Evolutionary conservation across 805 yeast genomes (phyloP).

Genomic region (Kuraishia borneana): DNA sequence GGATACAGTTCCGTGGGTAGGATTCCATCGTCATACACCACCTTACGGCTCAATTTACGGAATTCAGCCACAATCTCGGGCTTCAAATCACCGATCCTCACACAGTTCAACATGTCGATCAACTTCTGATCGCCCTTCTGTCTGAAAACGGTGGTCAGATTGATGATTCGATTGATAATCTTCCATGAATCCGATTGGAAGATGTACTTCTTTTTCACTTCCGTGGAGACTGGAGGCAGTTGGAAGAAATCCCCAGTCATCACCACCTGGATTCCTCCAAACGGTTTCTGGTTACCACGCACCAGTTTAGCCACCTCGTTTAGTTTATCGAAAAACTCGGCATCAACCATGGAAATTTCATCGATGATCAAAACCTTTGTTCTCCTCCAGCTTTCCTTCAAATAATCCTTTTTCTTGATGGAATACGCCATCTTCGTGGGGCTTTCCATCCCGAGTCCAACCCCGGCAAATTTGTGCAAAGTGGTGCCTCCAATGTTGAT

Average conservation of each 20-base stretch:
- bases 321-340: conserved; percentile 50
- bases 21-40: conserved; percentile 43
- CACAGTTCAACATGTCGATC: conserved; percentile 64
- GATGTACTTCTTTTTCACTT: conserved; percentile 35
- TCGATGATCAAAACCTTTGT: conserved; percentile 58
- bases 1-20: conserved; percentile 69
- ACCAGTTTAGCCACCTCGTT: conserved; percentile 46
- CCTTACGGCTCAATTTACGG: conserved; percentile 35
- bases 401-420: conserved; percentile 39
- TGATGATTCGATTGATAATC: conserved; percentile 44
- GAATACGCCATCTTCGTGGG: conserved; percentile 34
- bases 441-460: conserved; percentile 58
- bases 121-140: conserved; percentile 66
- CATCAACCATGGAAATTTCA: conserved; percentile 77
- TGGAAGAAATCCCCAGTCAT: conserved; percentile 79
- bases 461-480: conserved; percentile 65
- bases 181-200: conserved; percentile 60
- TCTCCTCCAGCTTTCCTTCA: conserved; percentile 40
- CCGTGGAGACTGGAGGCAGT: conserved; percentile 57
- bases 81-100: conserved; percentile 53
- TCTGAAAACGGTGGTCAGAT: conserved; percentile 57
- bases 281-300: conserved; percentile 37
- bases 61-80: conserved; percentile 38
- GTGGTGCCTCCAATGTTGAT: conserved; percentile 76
- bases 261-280: conserved; percentile 73